These are phyloP conservation scores for Jackrogersella minutella DNA, from an alignment of 495 filamentous ascomycete genomes.

Conservation along the genomic window DNA sequence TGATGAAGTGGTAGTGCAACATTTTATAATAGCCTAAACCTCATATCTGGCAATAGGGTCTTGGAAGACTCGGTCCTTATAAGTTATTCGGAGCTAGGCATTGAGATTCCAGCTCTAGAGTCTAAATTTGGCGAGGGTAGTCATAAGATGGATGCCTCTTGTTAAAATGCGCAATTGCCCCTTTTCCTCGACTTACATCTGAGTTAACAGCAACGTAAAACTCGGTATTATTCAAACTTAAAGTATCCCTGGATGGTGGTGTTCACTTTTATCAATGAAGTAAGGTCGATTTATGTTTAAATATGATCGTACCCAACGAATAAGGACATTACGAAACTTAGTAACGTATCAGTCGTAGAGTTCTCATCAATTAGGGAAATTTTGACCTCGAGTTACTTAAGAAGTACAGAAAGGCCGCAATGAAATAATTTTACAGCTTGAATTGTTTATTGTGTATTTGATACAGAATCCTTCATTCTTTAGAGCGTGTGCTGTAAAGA, in stretches of 20 bases:
- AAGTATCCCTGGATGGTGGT: too few species aligned
- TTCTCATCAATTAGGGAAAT: not conserved
- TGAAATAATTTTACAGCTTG: not conserved
- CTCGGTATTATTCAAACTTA: too few species aligned
- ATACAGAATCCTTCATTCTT: not conserved
- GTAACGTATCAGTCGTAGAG: too few species aligned
- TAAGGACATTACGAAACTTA: not conserved
- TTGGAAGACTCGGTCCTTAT: conserved; percentile 14
- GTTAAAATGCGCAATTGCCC: too few species aligned
- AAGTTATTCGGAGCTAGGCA: not conserved
- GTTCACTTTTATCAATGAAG: too few species aligned
- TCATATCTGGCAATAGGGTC: not conserved
- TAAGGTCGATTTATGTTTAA: too few species aligned
- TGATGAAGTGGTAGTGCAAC: conserved; percentile 12
- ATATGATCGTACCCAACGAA: too few species aligned
- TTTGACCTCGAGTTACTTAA: not conserved
- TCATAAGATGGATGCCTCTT: not conserved
- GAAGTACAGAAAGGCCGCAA: not conserved
- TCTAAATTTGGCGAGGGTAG: not conserved
- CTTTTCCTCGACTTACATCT: too few species aligned
- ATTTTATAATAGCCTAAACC: conserved; percentile 35
- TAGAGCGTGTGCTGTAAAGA: not conserved
- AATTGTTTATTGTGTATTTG: not conserved
- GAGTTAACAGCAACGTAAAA: too few species aligned
- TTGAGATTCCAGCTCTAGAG: not conserved